Conservation (phyloP, 2,329 filamentous ascomycete species). For the Penicillium fuscoglaucum region DNA sequence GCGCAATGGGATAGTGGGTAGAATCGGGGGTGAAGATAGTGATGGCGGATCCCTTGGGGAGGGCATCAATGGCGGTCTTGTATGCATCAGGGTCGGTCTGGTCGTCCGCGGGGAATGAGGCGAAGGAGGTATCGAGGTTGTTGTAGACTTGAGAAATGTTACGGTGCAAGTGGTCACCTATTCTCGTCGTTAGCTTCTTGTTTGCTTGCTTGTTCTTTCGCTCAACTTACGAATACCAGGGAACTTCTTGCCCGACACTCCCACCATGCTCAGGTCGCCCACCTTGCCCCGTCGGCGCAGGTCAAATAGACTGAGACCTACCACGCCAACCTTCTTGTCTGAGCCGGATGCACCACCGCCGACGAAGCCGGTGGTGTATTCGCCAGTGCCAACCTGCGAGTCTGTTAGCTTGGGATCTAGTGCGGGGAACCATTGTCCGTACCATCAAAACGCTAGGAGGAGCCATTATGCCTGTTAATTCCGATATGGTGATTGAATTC, state of each 20-base stretch:
- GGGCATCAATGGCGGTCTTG: constrained; percentile 81
- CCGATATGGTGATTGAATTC: not conserved
- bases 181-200: constrained; percentile 8
- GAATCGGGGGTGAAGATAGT: constrained; percentile 96
- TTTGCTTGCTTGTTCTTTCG: not conserved
- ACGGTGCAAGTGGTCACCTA: constrained; percentile 77
- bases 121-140: constrained; percentile 79
- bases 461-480: constrained; percentile 47
- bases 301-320: constrained; percentile 86
- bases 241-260: constrained; percentile 84
- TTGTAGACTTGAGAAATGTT: constrained; percentile 91
- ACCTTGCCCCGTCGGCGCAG: constrained; percentile 86
- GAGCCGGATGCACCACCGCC: constrained; percentile 78
- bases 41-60: constrained; percentile 80
- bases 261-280: constrained; percentile 81
- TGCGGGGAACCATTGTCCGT: constrained; percentile 24
- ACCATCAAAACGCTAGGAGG: constrained; percentile 70
- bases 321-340: constrained; percentile 95
- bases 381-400: constrained; percentile 76
- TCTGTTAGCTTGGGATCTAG: constrained; percentile 9
- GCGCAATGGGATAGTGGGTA: constrained; percentile 86
- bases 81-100: constrained; percentile 74
- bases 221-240: constrained; percentile 74
- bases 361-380: constrained; percentile 96
- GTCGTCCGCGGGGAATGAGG: constrained; percentile 76